Evolutionary conservation across 108 stramenopile species (phyloP).

Genomic region (Cyclotella choctawhatcheeana): DNA sequence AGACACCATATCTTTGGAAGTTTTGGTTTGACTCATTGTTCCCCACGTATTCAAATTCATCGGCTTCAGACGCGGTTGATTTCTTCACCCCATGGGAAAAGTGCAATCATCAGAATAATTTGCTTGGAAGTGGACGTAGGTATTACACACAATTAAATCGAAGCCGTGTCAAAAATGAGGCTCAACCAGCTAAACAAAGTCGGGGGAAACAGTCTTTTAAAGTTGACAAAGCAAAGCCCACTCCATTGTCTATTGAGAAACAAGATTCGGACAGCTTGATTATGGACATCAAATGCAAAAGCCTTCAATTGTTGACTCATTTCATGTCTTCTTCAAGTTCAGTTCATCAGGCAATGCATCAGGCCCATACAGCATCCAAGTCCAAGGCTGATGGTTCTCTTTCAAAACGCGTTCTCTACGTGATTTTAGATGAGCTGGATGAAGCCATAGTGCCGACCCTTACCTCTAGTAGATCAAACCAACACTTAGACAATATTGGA

Average conservation of each 20-base stretch:
- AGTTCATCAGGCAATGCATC: slow-evolving; percentile 23
- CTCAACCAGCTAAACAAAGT: neutral
- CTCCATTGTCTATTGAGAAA: neutral
- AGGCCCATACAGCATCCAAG: neutral
- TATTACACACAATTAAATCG: slow-evolving; percentile 6
- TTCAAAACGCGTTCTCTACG: slow-evolving; percentile 35
- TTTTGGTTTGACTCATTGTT: slow-evolving; percentile 53
- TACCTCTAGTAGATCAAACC: slow-evolving; percentile 2
- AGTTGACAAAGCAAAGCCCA: neutral
- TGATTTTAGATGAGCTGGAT: slow-evolving; percentile 35
- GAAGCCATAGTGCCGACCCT: slow-evolving; percentile 34
- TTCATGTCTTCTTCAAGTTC: slow-evolving; percentile 38
- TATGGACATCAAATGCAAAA: slow-evolving; percentile 31
- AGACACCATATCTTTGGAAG: slow-evolving; percentile 48
- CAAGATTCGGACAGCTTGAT: neutral
- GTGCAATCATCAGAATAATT: neutral
- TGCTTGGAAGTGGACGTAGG: slow-evolving; percentile 31
- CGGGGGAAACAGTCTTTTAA: neutral
- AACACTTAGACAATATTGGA: neutral
- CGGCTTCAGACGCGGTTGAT: slow-evolving; percentile 22
- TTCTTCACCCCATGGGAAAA: slow-evolving; percentile 45
- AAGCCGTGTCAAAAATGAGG: neutral
- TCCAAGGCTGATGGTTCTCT: slow-evolving; percentile 1
- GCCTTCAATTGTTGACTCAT: slow-evolving; percentile 34
- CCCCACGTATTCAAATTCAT: slow-evolving; percentile 3